Evolutionary conservation across 768 basidiomycete species (phyloP), one percentile per base, ranked within the genome.

Genomic region (Russula olivacea): DNA sequence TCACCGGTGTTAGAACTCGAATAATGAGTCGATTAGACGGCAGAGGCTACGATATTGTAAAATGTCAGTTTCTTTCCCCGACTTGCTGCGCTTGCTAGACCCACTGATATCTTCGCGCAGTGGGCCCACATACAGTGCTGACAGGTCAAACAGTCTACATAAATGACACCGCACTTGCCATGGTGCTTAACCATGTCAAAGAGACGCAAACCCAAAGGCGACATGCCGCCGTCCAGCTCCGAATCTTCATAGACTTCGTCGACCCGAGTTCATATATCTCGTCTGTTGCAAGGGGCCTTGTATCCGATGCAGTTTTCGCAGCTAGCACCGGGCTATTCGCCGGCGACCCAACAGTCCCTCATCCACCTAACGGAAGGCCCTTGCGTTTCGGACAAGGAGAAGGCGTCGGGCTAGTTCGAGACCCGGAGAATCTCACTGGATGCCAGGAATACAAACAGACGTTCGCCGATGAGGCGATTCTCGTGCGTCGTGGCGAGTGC

Each of bases 41-140:
- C 14, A 86, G 80, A 68, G 93, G 93, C 9, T 96, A 93, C 68
- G 91, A 96, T 68, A 80, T 98, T 58, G 81, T 88, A 38, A 91
- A 85, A 77, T 76, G 94, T 94, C 68, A 70, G 88, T 73, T 21
- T 45, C 41, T 47, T 21, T 36, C 28, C 36, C 57, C n/a, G 32
- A 51, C 23, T 52, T 61, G 10, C 41, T 64, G 12, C 36, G 12
- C 50, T 55, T 19, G 15, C 43, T 36, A 45, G 19, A 53, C 28
- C 25, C 21, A 51, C 63, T 53, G 3, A 34, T 51, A 40, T 25
- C 49, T 32, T 55, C 43, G 12, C 19, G 25, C 62, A 94, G 91
- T 95, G 69, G 93, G 91, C 0, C 91, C 89, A 58, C 86, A 92
- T 69, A 77, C 84, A 41, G 87, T 95, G 47, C 81, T 85, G 52